Conservation (phyloP, 371 early-diverging fungal species). For the Mortierella sp. region DNA sequence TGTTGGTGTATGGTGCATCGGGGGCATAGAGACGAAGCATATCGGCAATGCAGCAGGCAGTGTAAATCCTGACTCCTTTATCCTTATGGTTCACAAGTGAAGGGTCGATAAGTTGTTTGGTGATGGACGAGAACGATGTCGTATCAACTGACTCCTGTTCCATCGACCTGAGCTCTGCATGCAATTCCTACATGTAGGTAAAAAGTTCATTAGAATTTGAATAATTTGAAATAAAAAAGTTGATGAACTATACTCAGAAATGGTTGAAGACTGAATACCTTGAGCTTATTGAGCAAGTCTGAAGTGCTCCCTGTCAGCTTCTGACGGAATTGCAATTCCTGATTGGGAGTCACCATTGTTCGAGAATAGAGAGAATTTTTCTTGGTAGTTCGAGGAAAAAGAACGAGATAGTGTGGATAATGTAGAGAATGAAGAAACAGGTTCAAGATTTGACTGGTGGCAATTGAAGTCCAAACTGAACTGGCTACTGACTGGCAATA, state of each 20-base stretch:
- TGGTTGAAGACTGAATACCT: conserved; percentile 24
- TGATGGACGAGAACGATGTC: conserved; percentile 72
- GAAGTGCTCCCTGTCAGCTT: conserved; percentile 33
- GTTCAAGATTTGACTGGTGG: conserved; percentile 9
- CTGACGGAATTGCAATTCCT: conserved; percentile 37
- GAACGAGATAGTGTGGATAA: not conserved
- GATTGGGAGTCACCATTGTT: conserved; percentile 39
- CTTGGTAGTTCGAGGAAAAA: not conserved
- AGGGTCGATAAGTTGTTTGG: conserved; percentile 76
- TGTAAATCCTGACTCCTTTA: conserved; percentile 79
- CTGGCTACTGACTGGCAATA: not conserved
- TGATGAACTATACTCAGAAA: not conserved
- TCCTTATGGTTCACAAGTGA: conserved; percentile 83
- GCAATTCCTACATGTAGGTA: conserved; percentile 68
- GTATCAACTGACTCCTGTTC: conserved; percentile 79
- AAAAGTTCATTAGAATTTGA: not conserved
- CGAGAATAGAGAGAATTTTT: not conserved
- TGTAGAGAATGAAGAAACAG: not conserved
- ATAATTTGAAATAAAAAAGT: not conserved
- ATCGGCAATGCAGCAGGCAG: conserved; percentile 93
- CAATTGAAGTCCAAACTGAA: not conserved
- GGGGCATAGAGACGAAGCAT: conserved; percentile 93
- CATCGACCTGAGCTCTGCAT: conserved; percentile 71
- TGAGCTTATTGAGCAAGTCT: conserved; percentile 47
- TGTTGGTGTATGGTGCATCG: conserved; percentile 85